phyloP scores from a whole-genome alignment of 2,329 filamentous ascomycete genomes.

The Fusarium sp. region DNA sequence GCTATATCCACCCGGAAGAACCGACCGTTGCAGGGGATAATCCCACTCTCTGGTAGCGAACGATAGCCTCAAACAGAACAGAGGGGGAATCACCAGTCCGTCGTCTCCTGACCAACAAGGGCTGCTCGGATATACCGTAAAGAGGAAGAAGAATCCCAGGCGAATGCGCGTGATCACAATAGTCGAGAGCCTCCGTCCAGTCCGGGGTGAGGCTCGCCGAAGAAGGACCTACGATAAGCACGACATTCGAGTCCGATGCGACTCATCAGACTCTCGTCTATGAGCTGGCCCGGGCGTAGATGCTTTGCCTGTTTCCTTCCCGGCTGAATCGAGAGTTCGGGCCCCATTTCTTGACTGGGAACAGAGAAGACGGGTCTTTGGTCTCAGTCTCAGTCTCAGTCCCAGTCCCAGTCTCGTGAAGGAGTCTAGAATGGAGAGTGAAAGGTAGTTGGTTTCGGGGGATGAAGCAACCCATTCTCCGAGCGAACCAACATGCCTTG shows the following conservation, averaged over 20 bases:
- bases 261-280: constrained; percentile 14
- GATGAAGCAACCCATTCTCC: not conserved
- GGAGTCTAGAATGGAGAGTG: constrained; percentile 17
- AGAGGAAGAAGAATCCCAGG: constrained; percentile 7
- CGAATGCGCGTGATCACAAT: constrained; percentile 25
- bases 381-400: constrained; percentile 25
- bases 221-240: constrained; percentile 20
- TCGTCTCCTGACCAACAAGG: constrained; percentile 35
- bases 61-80: constrained; percentile 26
- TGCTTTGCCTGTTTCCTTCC: constrained; percentile 21
- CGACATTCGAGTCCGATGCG: constrained; percentile 30
- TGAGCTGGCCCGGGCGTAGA: constrained; percentile 27
- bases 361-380: constrained; percentile 14
- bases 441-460: constrained; percentile 11
- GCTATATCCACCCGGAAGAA: constrained; percentile 30
- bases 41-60: constrained; percentile 31
- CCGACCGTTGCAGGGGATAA: constrained; percentile 29
- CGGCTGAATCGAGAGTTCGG: constrained; percentile 29
- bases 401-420: constrained; percentile 30
- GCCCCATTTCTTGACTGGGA: constrained; percentile 20
- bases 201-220: constrained; percentile 23
- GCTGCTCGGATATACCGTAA: not conserved
- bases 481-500: constrained; percentile 2
- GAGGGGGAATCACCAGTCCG: constrained; percentile 17
- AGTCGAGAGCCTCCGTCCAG: constrained; percentile 20